Percentiles rank a stretch among this genome's conserved stretches.
These are phyloP conservation scores for Pseudogymnoascus sp. DNA, from an alignment of 2,329 filamentous ascomycete species.

Conservation along the genomic window DNA sequence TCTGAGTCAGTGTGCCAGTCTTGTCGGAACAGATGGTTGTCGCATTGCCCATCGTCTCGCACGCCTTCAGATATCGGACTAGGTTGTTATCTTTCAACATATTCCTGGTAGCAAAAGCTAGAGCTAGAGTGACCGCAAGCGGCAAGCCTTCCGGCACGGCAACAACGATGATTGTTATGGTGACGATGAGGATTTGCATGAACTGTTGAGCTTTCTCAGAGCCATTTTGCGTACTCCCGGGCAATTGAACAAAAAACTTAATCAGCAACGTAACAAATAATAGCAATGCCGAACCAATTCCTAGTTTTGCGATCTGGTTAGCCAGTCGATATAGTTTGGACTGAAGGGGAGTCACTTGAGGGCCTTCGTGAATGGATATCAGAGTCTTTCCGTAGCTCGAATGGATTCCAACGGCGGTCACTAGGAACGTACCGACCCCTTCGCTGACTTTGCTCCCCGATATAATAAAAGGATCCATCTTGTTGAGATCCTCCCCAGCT, in stretches of 20 bases:
- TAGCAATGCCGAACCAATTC: constrained; percentile 29
- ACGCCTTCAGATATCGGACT: constrained; percentile 52
- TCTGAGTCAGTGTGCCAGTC: constrained; percentile 63
- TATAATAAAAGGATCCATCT: constrained; percentile 57
- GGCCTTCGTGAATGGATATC: constrained; percentile 45
- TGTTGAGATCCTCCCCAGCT: constrained; percentile 42
- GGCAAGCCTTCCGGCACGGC: constrained; percentile 55
- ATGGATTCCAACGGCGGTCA: constrained; percentile 46
- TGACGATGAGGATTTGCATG: constrained; percentile 50
- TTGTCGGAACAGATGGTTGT: constrained; percentile 70
- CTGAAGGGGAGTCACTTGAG: constrained; percentile 45
- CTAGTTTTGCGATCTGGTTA: constrained; percentile 43
- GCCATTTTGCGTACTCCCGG: constrained; percentile 24
- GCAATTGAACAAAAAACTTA: constrained; percentile 28
- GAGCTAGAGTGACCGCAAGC: constrained; percentile 54
- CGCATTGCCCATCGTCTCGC: constrained; percentile 60
- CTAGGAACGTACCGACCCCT: constrained; percentile 44
- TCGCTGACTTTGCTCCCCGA: constrained; percentile 49
- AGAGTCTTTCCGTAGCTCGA: constrained; percentile 48
- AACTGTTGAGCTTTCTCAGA: constrained; percentile 50
- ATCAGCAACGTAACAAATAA: constrained; percentile 33
- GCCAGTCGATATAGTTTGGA: constrained; percentile 44
- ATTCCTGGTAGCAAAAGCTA: constrained; percentile 54
- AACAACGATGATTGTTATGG: constrained; percentile 55
- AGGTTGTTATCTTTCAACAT: constrained; percentile 59